Base-by-base conservation (phyloP, 306 rosid species). In the Quercus suber region DNA sequence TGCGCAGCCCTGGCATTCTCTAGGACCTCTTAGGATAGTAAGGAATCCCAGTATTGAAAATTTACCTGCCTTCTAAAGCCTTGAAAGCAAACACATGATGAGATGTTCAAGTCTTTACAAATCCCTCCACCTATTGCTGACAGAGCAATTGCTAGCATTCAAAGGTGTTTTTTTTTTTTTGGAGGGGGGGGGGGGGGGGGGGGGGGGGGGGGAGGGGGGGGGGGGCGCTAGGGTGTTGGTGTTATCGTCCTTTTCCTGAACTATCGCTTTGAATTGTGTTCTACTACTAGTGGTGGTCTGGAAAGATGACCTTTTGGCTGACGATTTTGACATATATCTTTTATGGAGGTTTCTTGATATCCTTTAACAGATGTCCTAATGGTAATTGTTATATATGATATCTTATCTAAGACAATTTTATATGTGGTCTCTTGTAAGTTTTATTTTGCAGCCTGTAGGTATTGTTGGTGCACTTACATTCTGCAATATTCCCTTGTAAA, bases 401-500 rank as follows among this genome's bases (percentile, higher is more conserved):
- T 41, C 11, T 41, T 41, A 41, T 41, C 45, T 41, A 8, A 41
- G 12, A 41, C 45, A 41, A 41, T 37, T 37, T 37, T 37, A 37
- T 41, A 41, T 41, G 45, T 41, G 45, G 45, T 41, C 67, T 67
- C 43, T 30, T 63, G 21, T 63, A 41, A 60, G 61, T 76, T 64
- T 57, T 74, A 20, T 78, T 79, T 82, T 89, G 85, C 91, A 93
- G 99, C 98, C 98, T 75, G 94, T 95, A 58, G 99, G 99, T 82
- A 97, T 95, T 84, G 98, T 93, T 73, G 99, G 96, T 71, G 93
- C 97, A 31, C 84, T 95, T 79, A 80, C 97, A 19, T 97, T 97
- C 31, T 93, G 99, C 98, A 95, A 95, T 87, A 93, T 95, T 82
- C 98, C 98, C 12, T 80, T 95, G 78, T 98, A 98, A 64, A 95